phyloP scores from a whole-genome alignment of 2,329 filamentous ascomycete genomes.

The Aaosphaeria pasadenensis region DNA sequence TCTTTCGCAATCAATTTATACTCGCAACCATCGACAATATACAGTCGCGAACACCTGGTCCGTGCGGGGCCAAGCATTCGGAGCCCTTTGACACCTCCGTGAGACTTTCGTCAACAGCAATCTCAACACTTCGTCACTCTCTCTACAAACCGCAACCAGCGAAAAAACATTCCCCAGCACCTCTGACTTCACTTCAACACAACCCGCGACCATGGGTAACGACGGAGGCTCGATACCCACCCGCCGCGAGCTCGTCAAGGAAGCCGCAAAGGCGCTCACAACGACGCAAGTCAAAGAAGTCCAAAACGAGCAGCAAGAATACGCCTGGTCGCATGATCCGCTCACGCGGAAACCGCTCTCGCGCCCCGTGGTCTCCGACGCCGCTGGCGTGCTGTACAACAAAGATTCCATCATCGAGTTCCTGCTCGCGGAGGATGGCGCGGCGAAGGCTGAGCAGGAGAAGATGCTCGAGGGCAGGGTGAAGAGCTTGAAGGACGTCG shows the following conservation, averaged over 20 bases:
- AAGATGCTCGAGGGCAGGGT: conserved; percentile 62
- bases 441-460: conserved; percentile 59
- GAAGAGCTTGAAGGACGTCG: conserved; percentile 78
- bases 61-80: not conserved
- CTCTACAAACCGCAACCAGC: not conserved
- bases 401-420: conserved; percentile 83
- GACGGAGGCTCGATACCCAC: conserved; percentile 95
- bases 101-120: not conserved
- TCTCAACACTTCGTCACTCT: not conserved
- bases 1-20: no score
- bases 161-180: not conserved
- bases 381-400: conserved; percentile 82
- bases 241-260: conserved; percentile 92
- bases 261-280: conserved; percentile 78
- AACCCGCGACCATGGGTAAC: conserved; percentile 73
- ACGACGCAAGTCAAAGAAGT: conserved; percentile 86
- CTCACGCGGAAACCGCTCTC: conserved; percentile 76
- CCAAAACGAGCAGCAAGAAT: conserved; percentile 77
- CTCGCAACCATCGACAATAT: no score
- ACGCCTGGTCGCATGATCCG: conserved; percentile 84
- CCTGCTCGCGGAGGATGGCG: conserved; percentile 53
- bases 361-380: conserved; percentile 79
- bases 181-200: not conserved
- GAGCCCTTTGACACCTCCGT: conserved; percentile 1
- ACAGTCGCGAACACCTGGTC: not conserved